Evolutionary conservation across 2,329 filamentous ascomycete genomes (phyloP), one percentile per base, ranked within the genome.

Genomic region (Epichloe gansuensis): DNA sequence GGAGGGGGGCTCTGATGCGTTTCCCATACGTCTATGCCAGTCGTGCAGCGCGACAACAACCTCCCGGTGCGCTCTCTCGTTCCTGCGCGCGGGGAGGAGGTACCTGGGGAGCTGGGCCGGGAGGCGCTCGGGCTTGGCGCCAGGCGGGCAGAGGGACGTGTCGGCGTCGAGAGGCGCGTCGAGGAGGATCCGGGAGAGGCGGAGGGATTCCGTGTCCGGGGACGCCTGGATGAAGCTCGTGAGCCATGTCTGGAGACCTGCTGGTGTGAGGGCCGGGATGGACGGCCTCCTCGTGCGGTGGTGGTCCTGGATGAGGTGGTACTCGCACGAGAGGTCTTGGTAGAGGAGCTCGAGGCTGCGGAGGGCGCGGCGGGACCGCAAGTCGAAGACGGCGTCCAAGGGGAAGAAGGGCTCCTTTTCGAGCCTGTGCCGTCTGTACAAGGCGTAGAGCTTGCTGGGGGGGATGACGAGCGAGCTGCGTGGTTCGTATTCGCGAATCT

Each of bases 101-200:
- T 84, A 76, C 41, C 88, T 75, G 1, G 87, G 83, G 3, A 95
- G 74, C 58, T 89, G 83, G 57, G 87, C 89, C 0, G 89, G 89
- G 51, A 94, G 83, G 2, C 85, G 74, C 65, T 90, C 86, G 11
- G 77, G 80, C 56, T 75, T 78, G 47, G 84, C 77, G 44, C 82
- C 75, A 0, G 81, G 12, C 7, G 5, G 7, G 9, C 27, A 43
- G 17, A 31, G 74, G 17, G 39, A 8, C n/a, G 25, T 12, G 52
- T 53, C 52, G 4, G 70, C 68, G 34, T 74, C 67, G 59, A 94
- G 85, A 0, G 87, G 85, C 66, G 90, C 79, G 44, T 83, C 76
- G 3, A 80, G 66, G 3, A 90, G 78, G 23, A 88, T 79, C 53
- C 77, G 81, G 43, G 80, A 74, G 4, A 95, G 71, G 9, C 89